Conservation (phyloP, 305 asterid genomes). For the Fraxinus paxiana region DNA sequence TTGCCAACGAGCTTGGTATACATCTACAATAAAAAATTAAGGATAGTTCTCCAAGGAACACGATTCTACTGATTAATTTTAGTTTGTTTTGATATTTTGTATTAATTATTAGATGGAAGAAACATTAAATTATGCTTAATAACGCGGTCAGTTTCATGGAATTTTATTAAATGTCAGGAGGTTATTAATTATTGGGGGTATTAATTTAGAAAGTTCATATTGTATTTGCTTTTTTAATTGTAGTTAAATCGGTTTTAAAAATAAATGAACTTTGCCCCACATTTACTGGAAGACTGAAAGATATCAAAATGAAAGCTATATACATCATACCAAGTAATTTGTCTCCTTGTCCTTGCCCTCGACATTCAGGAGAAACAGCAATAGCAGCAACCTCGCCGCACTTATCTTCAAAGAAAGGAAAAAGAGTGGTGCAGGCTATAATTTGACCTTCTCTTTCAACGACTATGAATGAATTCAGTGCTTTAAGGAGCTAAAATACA, state of each 20-base stretch:
- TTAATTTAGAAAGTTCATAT: not conserved
- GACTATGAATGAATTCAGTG: constrained; percentile 62
- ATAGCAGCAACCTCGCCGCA: constrained; percentile 97
- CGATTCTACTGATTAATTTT: not conserved
- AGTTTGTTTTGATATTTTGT: not conserved
- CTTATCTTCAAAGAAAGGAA: constrained; percentile 63
- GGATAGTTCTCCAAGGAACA: not conserved
- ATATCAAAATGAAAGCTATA: constrained; percentile 1
- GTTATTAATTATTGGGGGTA: not conserved
- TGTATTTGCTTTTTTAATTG: not conserved
- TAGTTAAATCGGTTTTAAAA: not conserved
- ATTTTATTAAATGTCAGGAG: not conserved
- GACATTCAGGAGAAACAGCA: constrained; percentile 96
- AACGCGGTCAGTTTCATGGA: not conserved
- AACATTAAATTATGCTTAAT: not conserved
- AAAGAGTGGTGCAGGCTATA: constrained; percentile 83
- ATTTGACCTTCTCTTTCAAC: constrained; percentile 93
- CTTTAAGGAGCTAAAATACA: constrained; percentile 51
- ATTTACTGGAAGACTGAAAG: not conserved
- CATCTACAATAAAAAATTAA: not conserved
- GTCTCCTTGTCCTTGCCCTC: constrained; percentile 98
- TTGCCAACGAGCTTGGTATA: not conserved
- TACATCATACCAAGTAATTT: constrained; percentile 71
- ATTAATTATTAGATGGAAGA: not conserved
- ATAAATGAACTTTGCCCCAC: not conserved